Evolutionary conservation across 2,329 filamentous ascomycete genomes (phyloP).

Genomic region (Gyromitra esculenta): DNA sequence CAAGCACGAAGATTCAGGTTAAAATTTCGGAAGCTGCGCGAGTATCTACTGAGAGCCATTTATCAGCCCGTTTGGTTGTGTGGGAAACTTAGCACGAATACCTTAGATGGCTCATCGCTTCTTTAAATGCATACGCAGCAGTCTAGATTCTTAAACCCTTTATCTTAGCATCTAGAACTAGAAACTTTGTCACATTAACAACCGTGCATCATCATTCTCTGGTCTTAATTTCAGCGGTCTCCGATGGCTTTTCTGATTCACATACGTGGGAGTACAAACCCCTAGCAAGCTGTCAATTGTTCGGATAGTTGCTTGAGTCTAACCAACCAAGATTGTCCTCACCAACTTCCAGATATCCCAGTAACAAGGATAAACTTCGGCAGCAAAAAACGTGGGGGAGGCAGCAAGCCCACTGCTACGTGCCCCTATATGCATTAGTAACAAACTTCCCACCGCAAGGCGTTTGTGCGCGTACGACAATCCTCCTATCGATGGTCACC

Average conservation of each 20-base stretch:
- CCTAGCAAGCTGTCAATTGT: background rate
- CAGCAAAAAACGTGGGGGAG: background rate
- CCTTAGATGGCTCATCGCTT: background rate
- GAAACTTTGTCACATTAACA: background rate
- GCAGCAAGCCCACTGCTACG: background rate
- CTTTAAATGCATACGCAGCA: background rate
- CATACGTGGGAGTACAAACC: slow-evolving; percentile 21
- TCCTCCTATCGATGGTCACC: slow-evolving; percentile 2
- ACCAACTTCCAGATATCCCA: background rate
- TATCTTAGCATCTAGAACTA: background rate
- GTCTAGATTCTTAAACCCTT: background rate
- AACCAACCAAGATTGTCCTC: background rate
- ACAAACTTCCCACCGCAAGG: slow-evolving; percentile 8
- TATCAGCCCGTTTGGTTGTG: background rate
- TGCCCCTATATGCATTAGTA: background rate
- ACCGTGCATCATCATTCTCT: background rate
- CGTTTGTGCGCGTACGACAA: background rate
- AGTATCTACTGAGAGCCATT: background rate
- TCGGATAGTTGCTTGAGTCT: slow-evolving; percentile 29
- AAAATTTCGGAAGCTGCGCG: background rate
- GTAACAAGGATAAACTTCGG: background rate
- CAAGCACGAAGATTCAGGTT: background rate
- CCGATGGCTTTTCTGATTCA: background rate
- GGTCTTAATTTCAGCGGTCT: background rate
- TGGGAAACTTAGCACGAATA: slow-evolving; percentile 4